A percentile compares a stretch with the other conserved stretches of the same genome.
Conservation (phyloP, 371 early-diverging fungal species). For the Phascolomyces articulosus region DNA sequence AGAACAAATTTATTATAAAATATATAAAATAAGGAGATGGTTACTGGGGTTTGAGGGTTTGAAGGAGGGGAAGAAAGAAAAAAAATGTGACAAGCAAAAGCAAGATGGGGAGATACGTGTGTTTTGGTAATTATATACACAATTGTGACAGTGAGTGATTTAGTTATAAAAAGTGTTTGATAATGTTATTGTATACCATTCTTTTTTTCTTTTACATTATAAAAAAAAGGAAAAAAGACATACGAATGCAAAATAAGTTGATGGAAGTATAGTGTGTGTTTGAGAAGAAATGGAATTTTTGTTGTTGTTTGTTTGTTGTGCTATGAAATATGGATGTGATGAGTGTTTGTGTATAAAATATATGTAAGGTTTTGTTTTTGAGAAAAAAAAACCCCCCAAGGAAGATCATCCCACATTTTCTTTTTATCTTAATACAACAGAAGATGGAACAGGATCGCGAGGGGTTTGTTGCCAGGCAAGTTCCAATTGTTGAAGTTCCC, state of each 20-base stretch:
- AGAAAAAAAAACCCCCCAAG: too few relatives aligned
- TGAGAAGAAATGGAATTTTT: neutral
- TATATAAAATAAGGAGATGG: too few relatives aligned
- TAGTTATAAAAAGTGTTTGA: too few relatives aligned
- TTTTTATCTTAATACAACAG: conserved; percentile 9
- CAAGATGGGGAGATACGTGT: conserved; percentile 40
- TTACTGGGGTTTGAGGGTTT: too few relatives aligned
- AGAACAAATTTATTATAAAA: conserved; percentile 26
- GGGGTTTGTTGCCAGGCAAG: conserved; percentile 35
- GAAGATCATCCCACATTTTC: too few relatives aligned
- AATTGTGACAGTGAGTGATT: too few relatives aligned
- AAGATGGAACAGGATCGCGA: conserved; percentile 10
- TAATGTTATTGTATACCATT: neutral
- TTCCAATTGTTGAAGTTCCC: conserved; percentile 26
- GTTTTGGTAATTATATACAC: neutral
- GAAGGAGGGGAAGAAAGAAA: conserved; percentile 6
- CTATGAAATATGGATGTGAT: too few relatives aligned
- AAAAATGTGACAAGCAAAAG: conserved; percentile 39
- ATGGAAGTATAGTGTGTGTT: neutral
- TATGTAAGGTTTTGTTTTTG: too few relatives aligned
- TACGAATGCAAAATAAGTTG: neutral
- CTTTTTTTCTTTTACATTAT: neutral
- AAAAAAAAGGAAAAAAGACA: neutral
- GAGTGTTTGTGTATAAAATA: too few relatives aligned
- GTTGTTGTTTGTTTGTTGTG: too few relatives aligned